These are phyloP conservation scores for Phlebiopsis flavidoalba DNA, from an alignment of 768 basidiomycete genomes.

Conservation along the genomic window DNA sequence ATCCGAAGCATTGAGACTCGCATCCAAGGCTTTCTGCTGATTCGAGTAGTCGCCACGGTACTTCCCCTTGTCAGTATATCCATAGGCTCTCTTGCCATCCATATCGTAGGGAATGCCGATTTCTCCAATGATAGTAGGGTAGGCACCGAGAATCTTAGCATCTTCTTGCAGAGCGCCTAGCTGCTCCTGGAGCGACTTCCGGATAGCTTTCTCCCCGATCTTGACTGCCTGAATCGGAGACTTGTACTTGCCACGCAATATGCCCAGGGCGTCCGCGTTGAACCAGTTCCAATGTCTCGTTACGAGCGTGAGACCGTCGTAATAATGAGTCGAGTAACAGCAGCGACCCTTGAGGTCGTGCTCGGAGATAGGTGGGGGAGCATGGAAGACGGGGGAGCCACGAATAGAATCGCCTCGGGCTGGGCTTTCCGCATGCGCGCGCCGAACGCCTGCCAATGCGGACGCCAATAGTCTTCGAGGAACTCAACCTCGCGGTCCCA, in stretches of 20 bases:
- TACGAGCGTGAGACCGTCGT: constrained; percentile 92
- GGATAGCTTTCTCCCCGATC: constrained; percentile 80
- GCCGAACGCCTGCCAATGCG: constrained; percentile 58
- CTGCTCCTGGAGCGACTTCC: constrained; percentile 77
- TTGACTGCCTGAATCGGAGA: constrained; percentile 65
- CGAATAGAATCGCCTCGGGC: constrained; percentile 81
- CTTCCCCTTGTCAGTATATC: constrained; percentile 63
- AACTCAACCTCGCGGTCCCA: constrained; percentile 55
- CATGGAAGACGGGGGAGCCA: constrained; percentile 90
- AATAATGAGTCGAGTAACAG: constrained; percentile 83
- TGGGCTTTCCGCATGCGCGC: constrained; percentile 60
- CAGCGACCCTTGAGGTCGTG: constrained; percentile 59
- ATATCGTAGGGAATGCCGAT: constrained; percentile 95
- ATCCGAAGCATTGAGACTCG: constrained; percentile 74
- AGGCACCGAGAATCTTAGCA: constrained; percentile 56
- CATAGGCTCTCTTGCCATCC: constrained; percentile 84
- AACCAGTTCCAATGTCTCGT: constrained; percentile 92
- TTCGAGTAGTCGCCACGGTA: constrained; percentile 67
- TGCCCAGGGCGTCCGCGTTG: constrained; percentile 91
- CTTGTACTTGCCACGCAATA: constrained; percentile 81
- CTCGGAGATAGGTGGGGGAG: constrained; percentile 59
- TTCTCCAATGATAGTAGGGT: constrained; percentile 92
- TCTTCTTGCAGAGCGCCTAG: constrained; percentile 76
- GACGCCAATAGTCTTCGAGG: constrained; percentile 73
- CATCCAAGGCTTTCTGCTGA: constrained; percentile 86